phyloP scores from a whole-genome alignment of 768 basidiomycete genomes.

The Russula foetens region DNA sequence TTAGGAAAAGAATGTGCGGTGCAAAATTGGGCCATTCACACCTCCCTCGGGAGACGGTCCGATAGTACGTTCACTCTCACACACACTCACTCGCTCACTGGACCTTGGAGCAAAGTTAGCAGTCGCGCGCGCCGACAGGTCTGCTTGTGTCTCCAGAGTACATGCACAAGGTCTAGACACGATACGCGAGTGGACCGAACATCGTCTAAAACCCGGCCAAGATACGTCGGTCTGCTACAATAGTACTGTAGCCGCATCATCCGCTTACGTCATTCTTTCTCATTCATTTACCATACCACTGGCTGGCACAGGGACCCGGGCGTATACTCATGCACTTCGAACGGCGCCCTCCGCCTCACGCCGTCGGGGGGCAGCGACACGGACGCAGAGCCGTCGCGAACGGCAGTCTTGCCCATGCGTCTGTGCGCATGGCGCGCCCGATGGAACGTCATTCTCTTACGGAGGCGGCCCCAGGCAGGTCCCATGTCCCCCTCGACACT shows the following conservation, averaged over 20 bases:
- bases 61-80: slow-evolving; percentile 3
- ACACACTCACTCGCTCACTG: slow-evolving; percentile 15
- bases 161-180: slow-evolving; percentile 34
- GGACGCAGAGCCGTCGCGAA: slow-evolving; percentile 21
- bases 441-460: slow-evolving; percentile 57
- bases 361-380: slow-evolving; percentile 25
- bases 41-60: not conserved
- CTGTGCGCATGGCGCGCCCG: slow-evolving; percentile 57
- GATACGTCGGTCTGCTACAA: slow-evolving; percentile 64
- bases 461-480: too few species aligned
- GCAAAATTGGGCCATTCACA: slow-evolving; percentile 31
- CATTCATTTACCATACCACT: not conserved
- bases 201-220: slow-evolving; percentile 43
- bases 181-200: slow-evolving; percentile 54
- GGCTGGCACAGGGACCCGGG: slow-evolving; percentile 22
- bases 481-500: too few species aligned
- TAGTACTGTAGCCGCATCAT: slow-evolving; percentile 32
- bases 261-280: slow-evolving; percentile 37
- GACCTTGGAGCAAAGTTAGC: slow-evolving; percentile 50
- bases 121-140: slow-evolving; percentile 56
- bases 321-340: slow-evolving; percentile 65
- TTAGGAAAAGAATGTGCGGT: slow-evolving; percentile 35
- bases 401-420: slow-evolving; percentile 53
- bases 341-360: slow-evolving; percentile 58
- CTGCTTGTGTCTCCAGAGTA: slow-evolving; percentile 37